phyloP scores from a whole-genome alignment of 495 filamentous ascomycete genomes.

The Podospora anserina region DNA sequence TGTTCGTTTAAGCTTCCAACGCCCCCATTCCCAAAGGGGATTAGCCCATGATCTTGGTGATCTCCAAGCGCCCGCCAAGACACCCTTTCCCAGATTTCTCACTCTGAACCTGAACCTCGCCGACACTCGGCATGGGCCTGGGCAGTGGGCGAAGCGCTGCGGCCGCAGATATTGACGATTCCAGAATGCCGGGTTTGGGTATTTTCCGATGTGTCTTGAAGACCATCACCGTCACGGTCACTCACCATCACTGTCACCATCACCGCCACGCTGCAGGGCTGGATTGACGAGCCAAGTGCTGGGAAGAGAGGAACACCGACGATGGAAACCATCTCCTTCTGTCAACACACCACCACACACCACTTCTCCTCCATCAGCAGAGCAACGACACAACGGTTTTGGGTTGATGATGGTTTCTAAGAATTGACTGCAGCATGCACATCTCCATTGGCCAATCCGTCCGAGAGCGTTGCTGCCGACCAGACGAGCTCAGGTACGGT shows the following conservation, averaged over 20 bases:
- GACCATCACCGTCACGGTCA: not conserved
- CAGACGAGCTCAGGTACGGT: slow-evolving; percentile 1
- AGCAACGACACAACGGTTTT: not conserved
- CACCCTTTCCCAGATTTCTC: slow-evolving; percentile 8
- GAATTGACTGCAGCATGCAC: slow-evolving; percentile 15
- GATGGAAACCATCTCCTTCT: not conserved
- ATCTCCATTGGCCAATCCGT: slow-evolving; percentile 3
- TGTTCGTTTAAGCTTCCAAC: slow-evolving; percentile 10
- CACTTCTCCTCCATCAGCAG: slow-evolving; percentile 7
- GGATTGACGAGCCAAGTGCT: slow-evolving; percentile 8
- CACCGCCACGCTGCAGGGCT: not conserved
- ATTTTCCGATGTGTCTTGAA: slow-evolving; percentile 2
- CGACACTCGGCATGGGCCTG: not conserved
- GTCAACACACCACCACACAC: not conserved
- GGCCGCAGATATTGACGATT: slow-evolving; percentile 1
- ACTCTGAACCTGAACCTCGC: not conserved
- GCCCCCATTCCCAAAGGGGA: not conserved
- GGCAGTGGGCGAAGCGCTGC: slow-evolving; percentile 13
- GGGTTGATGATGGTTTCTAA: slow-evolving; percentile 4
- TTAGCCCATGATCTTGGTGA: slow-evolving; percentile 15
- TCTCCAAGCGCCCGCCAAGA: slow-evolving; percentile 27
- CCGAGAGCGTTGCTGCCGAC: not conserved
- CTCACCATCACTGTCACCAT: not conserved
- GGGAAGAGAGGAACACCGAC: not conserved
- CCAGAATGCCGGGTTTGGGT: slow-evolving; percentile 4